Conservation (phyloP, 2,329 filamentous ascomycete genomes). For the Thermothelomyces thermophilus region DNA sequence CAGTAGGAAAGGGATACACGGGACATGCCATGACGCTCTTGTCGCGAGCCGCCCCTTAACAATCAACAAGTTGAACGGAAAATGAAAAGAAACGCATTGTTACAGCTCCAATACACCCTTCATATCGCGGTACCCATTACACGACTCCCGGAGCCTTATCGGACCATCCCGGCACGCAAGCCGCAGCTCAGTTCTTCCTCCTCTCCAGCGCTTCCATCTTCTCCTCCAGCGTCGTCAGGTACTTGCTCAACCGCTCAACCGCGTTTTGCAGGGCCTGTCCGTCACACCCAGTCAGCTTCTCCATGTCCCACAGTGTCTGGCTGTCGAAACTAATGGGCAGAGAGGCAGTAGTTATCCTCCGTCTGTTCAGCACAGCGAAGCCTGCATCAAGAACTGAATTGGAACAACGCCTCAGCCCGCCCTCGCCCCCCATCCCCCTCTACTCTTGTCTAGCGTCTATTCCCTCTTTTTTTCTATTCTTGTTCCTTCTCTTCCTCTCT, state of each 20-base stretch:
- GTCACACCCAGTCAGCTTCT: conserved; percentile 11
- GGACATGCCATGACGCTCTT: too few relatives aligned
- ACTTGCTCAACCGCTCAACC: conserved; percentile 77
- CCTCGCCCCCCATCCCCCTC: not conserved
- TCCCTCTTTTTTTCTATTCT: not conserved
- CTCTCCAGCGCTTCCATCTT: conserved; percentile 60
- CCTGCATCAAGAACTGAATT: not conserved
- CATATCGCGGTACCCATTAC: not conserved
- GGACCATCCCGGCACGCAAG: not conserved
- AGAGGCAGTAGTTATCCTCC: not conserved
- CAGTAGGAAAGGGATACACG: too few relatives aligned
- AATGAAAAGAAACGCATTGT: too few relatives aligned
- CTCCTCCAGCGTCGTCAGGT: conserved; percentile 75
- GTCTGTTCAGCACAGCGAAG: not conserved
- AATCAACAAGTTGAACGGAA: too few relatives aligned
- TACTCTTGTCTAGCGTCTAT: not conserved
- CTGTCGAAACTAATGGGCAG: not conserved
- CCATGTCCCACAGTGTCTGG: not conserved
- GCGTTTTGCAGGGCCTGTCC: conserved; percentile 75
- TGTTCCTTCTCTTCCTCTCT: not conserved
- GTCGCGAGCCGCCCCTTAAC: too few relatives aligned
- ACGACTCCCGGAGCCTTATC: not conserved
- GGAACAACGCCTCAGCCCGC: conserved; percentile 10
- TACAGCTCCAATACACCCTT: too few relatives aligned
- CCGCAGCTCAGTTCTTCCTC: conserved; percentile 55